Evolutionary conservation across 2,329 filamentous ascomycete genomes (phyloP).

Genomic region (Penicillium sp.): DNA sequence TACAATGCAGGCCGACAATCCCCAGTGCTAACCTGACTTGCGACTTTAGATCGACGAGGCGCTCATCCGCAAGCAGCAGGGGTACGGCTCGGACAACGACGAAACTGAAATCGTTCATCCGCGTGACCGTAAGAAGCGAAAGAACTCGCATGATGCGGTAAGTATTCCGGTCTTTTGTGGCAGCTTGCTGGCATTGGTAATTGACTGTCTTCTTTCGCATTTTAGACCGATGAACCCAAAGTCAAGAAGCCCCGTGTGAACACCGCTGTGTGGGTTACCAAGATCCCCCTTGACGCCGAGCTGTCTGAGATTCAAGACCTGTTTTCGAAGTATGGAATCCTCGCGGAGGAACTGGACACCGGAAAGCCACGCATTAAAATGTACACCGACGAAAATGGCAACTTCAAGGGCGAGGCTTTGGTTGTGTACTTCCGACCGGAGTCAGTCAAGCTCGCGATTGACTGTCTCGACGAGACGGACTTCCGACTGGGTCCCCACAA

Average conservation of each 20-base stretch:
- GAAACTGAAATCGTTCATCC: slow-evolving; percentile 51
- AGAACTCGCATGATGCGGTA: slow-evolving; percentile 54
- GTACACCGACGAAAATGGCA: slow-evolving; percentile 76
- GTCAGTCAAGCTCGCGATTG: slow-evolving; percentile 69
- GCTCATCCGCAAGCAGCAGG: slow-evolving; percentile 60
- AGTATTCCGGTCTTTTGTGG: slow-evolving; percentile 22
- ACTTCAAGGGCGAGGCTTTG: slow-evolving; percentile 90
- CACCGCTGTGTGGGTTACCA: slow-evolving; percentile 89
- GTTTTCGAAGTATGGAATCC: slow-evolving; percentile 87
- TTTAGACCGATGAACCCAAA: slow-evolving; percentile 36
- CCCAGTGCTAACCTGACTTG: not conserved
- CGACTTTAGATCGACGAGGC: slow-evolving; percentile 58
- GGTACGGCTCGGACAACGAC: slow-evolving; percentile 60
- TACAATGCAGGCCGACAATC: not conserved
- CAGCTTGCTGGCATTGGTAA: not conserved
- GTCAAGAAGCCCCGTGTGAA: slow-evolving; percentile 61
- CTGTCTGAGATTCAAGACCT: slow-evolving; percentile 76
- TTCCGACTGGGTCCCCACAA: slow-evolving; percentile 65
- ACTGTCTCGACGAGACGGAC: slow-evolving; percentile 58
- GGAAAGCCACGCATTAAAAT: slow-evolving; percentile 88
- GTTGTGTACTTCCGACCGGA: slow-evolving; percentile 94
- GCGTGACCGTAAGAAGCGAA: slow-evolving; percentile 54
- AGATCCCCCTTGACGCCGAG: slow-evolving; percentile 76
- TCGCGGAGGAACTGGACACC: slow-evolving; percentile 90
- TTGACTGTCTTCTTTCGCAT: not conserved